A percentile compares a stretch with the other conserved stretches of the same genome.
These are phyloP conservation scores for Aureobasidium sp. DNA, from an alignment of 2,329 filamentous ascomycete species.

Conservation along the genomic window DNA sequence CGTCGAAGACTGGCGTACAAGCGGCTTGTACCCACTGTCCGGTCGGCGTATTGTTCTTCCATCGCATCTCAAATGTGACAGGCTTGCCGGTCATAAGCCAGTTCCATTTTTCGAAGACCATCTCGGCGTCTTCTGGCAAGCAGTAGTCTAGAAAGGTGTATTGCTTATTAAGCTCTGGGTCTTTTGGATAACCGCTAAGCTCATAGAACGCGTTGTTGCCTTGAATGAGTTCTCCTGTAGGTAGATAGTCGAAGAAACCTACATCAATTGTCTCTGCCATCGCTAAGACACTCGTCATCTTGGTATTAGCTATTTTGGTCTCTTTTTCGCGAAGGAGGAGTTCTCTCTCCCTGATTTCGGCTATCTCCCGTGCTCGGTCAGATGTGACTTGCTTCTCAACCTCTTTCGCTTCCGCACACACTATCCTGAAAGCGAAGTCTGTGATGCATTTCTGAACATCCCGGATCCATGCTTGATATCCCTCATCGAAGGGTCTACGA, in stretches of 20 bases:
- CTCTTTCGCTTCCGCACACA: neutral
- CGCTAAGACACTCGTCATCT: neutral
- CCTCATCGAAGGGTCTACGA: constrained; percentile 10
- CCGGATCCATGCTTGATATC: neutral
- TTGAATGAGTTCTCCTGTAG: neutral
- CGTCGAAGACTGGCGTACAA: constrained; percentile 19
- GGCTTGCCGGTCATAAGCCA: neutral
- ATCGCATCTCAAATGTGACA: neutral
- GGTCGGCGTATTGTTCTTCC: constrained; percentile 14
- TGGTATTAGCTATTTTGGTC: neutral
- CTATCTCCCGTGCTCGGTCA: neutral
- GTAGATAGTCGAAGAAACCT: neutral
- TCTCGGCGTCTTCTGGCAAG: neutral
- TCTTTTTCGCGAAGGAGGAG: neutral
- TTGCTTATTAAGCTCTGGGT: neutral
- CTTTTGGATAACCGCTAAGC: neutral
- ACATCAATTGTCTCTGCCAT: neutral
- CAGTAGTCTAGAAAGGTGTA: neutral
- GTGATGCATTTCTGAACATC: neutral
- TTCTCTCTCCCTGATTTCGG: neutral
- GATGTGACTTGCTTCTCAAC: neutral
- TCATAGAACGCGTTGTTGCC: neutral
- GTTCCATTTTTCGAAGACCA: neutral
- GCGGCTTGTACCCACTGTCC: constrained; percentile 22
- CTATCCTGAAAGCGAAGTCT: neutral